Base-by-base conservation (phyloP, 192 early-diverging fungal genomes). In the Umbelopsis isabellina region DNA sequence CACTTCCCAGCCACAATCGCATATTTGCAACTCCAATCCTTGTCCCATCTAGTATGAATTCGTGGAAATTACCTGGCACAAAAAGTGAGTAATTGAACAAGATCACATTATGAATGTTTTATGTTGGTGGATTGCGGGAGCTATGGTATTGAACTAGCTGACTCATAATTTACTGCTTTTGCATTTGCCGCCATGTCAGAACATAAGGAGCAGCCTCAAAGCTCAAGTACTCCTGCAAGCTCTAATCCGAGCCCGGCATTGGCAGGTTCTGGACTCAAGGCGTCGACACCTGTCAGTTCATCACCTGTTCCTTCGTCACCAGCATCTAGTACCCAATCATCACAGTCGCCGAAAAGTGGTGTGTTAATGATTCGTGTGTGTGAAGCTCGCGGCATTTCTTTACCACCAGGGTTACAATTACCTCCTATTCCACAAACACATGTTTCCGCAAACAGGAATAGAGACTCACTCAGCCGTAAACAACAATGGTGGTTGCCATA, bases 311-410 rank as follows among this genome's bases (percentile, higher is more conserved):
- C 71, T 7, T 67, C 72, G 25, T 46, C 66, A 61, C 37, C 72
- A 27, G 30, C 51, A 50, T 25, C 49, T n/a, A 64, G 61, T 51
- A 50, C 67, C 16, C 23, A 46, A 46, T 64, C 51, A 27, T 30
- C 71, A 46, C 68, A 75, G 23, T 58, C 22, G 3, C 72, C 76
- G 13, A 82, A 83, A 65, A 73, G 82, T 15, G 92, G 92, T 35
- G 77, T 91, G 21, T 83, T 97, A n/a, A 78, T 92, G 55, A 92
- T 97, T 71, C 87, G 91, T 49, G 87, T 97, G 2, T 85, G 93
- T 72, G 95, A 97, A 71, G 93, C 91, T 2, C 84, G 89, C 46
- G 90, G 86, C 64, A 82, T 97, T 73, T 86, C 88, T 49, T 82
- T 89, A 50, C 91, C 91, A 50, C 79, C 84, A 22, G 90, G 87